These are phyloP conservation scores for Neonectria hederae DNA, from an alignment of 2,329 filamentous ascomycete genomes.

Conservation along the genomic window DNA sequence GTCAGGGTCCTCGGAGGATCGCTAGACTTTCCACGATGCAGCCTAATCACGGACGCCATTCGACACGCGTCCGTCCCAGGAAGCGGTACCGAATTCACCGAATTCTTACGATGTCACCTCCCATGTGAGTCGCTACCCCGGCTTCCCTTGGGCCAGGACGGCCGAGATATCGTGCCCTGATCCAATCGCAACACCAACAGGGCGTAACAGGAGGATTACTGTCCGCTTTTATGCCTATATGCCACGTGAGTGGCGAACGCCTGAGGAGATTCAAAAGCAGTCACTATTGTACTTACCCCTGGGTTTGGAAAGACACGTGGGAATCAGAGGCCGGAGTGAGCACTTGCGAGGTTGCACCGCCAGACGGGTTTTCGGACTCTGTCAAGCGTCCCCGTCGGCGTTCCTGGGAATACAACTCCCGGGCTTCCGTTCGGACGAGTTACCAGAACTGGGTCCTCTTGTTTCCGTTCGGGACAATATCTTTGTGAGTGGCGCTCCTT, in stretches of 20 bases:
- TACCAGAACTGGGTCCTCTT: background rate
- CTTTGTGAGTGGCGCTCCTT: background rate
- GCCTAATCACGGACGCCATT: background rate
- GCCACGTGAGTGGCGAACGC: slow-evolving; percentile 1
- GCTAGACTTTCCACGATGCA: background rate
- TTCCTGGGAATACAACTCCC: background rate
- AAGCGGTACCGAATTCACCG: too few species aligned
- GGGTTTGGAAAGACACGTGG: background rate
- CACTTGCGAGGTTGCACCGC: slow-evolving; percentile 2
- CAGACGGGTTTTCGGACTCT: slow-evolving; percentile 1
- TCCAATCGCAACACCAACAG: background rate
- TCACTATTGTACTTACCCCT: slow-evolving; percentile 9
- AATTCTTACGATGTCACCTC: background rate
- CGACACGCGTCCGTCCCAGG: background rate
- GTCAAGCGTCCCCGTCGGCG: background rate
- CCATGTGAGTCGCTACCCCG: background rate
- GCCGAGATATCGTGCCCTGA: background rate
- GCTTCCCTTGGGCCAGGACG: background rate
- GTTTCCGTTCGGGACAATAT: slow-evolving; percentile 9
- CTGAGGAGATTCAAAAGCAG: slow-evolving; percentile 6
- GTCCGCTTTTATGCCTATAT: background rate
- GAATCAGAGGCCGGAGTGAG: background rate
- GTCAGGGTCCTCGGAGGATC: background rate
- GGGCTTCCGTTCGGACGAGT: slow-evolving; percentile 3
- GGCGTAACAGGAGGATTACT: background rate